Percentiles rank a stretch among this genome's conserved stretches.
These are phyloP conservation scores for Austropuccinia psidii DNA, from an alignment of 1,284 basidiomycete species.

Conservation along the genomic window DNA sequence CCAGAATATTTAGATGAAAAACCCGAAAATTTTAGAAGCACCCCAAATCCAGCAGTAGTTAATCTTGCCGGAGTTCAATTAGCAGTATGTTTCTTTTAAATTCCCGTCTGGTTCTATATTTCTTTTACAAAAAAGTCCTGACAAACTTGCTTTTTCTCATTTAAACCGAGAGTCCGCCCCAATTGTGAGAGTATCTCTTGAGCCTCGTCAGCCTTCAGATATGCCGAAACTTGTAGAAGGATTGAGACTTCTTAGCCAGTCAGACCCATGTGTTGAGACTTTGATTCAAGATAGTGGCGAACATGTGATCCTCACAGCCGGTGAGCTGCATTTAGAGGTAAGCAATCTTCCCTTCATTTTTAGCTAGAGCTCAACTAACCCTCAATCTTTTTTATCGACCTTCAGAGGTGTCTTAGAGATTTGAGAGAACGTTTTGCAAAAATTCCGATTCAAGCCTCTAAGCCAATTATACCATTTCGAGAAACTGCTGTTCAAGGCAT, in stretches of 20 bases:
- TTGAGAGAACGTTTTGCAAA: constrained; percentile 88
- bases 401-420: constrained; percentile 84
- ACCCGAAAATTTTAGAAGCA: not conserved
- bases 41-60: constrained; percentile 51
- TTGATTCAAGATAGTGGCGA: constrained; percentile 96
- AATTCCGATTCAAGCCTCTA: constrained; percentile 83
- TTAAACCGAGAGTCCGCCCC: constrained; percentile 39
- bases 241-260: constrained; percentile 80
- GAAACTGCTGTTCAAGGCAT: constrained; percentile 78
- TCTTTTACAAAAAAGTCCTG: not conserved
- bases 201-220: constrained; percentile 55
- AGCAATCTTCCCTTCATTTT: constrained; percentile 36
- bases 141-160: not conserved
- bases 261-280: constrained; percentile 94
- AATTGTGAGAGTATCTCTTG: constrained; percentile 42
- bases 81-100: constrained; percentile 51
- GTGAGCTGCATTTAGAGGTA: constrained; percentile 92
- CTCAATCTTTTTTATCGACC: constrained; percentile 30
- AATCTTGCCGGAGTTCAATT: constrained; percentile 73
- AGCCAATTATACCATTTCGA: constrained; percentile 94
- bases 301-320: constrained; percentile 92
- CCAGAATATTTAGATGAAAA: constrained; percentile 44
- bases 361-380: constrained; percentile 36
- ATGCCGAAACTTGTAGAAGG: constrained; percentile 86
- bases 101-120: not conserved